Evolutionary conservation across 352 stramenopile species (phyloP), one percentile per base, ranked within the genome.

Genomic region (Phytophthora sp.): DNA sequence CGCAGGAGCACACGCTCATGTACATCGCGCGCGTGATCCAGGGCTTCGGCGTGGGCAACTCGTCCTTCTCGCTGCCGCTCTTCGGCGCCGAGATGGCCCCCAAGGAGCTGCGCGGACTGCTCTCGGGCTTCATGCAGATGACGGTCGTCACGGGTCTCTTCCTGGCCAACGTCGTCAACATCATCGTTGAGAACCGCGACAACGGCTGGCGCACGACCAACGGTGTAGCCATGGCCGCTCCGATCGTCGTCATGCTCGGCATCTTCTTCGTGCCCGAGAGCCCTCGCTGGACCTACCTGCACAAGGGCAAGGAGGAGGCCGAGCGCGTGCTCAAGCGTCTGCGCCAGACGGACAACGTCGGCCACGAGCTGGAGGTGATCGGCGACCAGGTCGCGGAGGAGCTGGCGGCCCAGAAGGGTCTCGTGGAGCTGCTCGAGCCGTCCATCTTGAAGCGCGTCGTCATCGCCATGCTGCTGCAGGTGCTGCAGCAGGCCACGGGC

Each of bases 101-200:
- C 42, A 67, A 70, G 46, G 55, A 71, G 38, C 66, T 78, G 12
- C 69, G 65, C 28, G 71, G 69, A 8, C 64, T 78, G 59, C 24
- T 78, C 23, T 65, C 65, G 10, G 69, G 69, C 3, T 77, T 77
- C 59, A 77, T 77, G 69, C 69, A 77, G 35, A 77, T 77, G 69
- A 71, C 64, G 0, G 51, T 62, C 30, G 66, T 74, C 11, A 77
- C 62, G 15, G 69, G 65, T 27, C 35, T 79, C 5, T 71, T 75
- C 39, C 60, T 79, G 5, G 70, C 70, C 26, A 74, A 74, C 35
- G 56, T 76, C 6, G 64, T 79, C 24, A 79, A 76, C 62, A 65
- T 68, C 49, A 69, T 59, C 44, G 56, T 79, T 17, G 37, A 76
- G 39, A 31, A 79, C 42, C 49, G 39, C 24, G 42, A 73, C 43